Evolutionary conservation across 345 rosid genomes (phyloP).

Genomic region (Acer yangbiense): DNA sequence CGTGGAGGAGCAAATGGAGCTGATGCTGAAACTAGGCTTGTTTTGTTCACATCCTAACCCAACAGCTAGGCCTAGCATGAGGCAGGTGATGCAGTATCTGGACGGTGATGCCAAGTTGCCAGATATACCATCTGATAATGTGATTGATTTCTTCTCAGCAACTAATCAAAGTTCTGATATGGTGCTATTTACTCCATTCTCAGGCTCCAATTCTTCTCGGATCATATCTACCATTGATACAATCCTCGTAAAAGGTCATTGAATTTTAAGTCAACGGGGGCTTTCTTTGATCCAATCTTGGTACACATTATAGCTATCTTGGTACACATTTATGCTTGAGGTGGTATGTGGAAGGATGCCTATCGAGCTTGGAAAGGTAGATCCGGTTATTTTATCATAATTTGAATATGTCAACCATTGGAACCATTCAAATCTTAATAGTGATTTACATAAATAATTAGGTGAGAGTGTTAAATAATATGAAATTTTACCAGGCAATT

Average conservation of each 20-base stretch:
- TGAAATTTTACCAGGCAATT: too few species aligned
- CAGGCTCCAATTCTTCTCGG: constrained; percentile 9
- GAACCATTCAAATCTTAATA: not conserved
- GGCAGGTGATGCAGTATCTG: constrained; percentile 37
- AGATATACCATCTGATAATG: constrained; percentile 9
- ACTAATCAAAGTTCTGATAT: constrained; percentile 8
- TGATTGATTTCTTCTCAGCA: not conserved
- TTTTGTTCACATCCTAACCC: constrained; percentile 30
- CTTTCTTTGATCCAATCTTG: too few species aligned
- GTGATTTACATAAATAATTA: too few species aligned
- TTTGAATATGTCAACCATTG: not conserved
- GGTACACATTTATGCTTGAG: constrained; percentile 35
- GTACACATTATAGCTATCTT: too few species aligned
- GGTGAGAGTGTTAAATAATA: too few species aligned
- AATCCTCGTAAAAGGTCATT: constrained; percentile 23
- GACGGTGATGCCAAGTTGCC: constrained; percentile 33
- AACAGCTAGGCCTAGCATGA: constrained; percentile 21
- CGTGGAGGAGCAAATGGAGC: constrained; percentile 31
- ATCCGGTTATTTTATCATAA: constrained; percentile 30
- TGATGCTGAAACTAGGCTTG: constrained; percentile 39
- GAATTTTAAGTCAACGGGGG: not conserved
- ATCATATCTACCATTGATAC: constrained; percentile 30
- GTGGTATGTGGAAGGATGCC: constrained; percentile 49
- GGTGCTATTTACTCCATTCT: not conserved
- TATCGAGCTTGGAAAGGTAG: constrained; percentile 22